Conservation (phyloP, 2,329 filamentous ascomycete species). For the Fusarium globosum region DNA sequence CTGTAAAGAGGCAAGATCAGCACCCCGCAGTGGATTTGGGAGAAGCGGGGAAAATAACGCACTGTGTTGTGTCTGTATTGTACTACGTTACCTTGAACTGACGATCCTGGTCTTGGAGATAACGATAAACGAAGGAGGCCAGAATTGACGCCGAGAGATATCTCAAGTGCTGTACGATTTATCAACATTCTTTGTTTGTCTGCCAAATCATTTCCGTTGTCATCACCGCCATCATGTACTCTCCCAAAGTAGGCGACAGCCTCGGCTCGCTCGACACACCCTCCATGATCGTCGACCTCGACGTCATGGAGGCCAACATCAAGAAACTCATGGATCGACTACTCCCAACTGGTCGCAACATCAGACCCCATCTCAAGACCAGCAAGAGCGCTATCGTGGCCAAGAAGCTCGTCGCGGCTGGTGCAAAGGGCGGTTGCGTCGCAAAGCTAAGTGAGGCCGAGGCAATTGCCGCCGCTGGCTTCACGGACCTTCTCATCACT, state of each 20-base stretch:
- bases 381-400: constrained; percentile 28
- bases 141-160: constrained; percentile 4
- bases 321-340: constrained; percentile 57
- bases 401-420: constrained; percentile 23
- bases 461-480: constrained; percentile 27
- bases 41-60: background rate
- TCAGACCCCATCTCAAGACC: constrained; percentile 35
- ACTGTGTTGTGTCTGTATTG: background rate
- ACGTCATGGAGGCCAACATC: constrained; percentile 64
- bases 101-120: background rate
- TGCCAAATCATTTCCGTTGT: background rate
- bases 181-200: background rate
- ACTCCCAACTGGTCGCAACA: constrained; percentile 52
- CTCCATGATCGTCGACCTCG: constrained; percentile 65
- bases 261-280: constrained; percentile 60
- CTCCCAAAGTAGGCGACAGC: constrained; percentile 16
- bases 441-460: constrained; percentile 36
- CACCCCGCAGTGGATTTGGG: background rate
- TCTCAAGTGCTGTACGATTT: no score
- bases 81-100: constrained; percentile 14
- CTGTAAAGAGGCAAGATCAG: background rate
- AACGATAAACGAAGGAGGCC: background rate
- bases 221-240: constrained; percentile 2
- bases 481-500: constrained; percentile 36
- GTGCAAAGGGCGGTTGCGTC: constrained; percentile 32